These are phyloP conservation scores for Thalassiosira hispida DNA, from an alignment of 352 stramenopile species.

Conservation along the genomic window DNA sequence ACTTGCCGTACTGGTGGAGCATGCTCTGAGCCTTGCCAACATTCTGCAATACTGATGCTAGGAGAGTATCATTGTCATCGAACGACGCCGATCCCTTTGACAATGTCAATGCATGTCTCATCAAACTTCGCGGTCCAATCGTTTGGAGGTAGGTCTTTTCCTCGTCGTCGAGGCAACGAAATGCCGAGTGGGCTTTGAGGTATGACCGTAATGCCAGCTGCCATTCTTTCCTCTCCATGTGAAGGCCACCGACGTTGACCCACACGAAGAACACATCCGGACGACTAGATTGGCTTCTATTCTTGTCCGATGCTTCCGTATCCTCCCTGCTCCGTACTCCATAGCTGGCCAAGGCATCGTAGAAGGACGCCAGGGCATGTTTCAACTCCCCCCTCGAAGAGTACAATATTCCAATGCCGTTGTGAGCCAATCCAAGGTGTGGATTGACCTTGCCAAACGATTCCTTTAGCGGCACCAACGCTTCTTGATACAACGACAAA, in stretches of 20 bases:
- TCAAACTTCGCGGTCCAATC: conserved; percentile 42
- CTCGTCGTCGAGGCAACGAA: conserved; percentile 39
- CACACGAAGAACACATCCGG: conserved; percentile 60
- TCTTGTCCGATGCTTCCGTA: conserved; percentile 10
- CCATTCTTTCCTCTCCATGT: conserved; percentile 52
- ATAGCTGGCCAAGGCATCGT: conserved; percentile 54
- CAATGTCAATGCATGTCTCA: conserved; percentile 26
- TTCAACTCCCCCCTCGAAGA: conserved; percentile 35
- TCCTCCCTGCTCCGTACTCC: conserved; percentile 39
- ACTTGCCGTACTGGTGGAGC: conserved; percentile 56
- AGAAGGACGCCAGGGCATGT: conserved; percentile 50
- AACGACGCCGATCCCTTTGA: conserved; percentile 24
- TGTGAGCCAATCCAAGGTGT: conserved; percentile 42
- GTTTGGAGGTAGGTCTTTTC: conserved; percentile 26
- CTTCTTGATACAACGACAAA: conserved; percentile 46
- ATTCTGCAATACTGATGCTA: conserved; percentile 53
- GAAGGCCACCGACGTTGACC: conserved; percentile 57
- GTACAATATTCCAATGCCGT: conserved; percentile 56
- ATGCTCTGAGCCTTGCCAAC: conserved; percentile 57
- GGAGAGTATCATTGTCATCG: conserved; percentile 48
- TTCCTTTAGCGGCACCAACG: conserved; percentile 43
- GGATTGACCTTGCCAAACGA: conserved; percentile 42
- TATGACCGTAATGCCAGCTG: conserved; percentile 55
- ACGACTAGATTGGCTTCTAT: conserved; percentile 3
- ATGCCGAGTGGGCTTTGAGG: conserved; percentile 50